Evolutionary conservation across 805 yeast species (phyloP).

Genomic region (Kluyveromyces aestuarii): DNA sequence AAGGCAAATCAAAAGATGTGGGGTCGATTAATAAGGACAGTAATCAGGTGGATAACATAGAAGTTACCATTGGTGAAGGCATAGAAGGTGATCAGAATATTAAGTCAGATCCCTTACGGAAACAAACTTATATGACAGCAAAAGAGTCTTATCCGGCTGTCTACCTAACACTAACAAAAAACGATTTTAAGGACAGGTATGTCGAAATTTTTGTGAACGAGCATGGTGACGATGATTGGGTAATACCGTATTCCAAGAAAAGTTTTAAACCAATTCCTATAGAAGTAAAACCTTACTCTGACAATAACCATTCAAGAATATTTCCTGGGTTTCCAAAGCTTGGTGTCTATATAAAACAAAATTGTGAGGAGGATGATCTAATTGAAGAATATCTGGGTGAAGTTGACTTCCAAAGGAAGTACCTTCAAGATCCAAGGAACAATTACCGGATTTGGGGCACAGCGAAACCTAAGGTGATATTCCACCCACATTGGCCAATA

Average conservation of each 20-base stretch:
- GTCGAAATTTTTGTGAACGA: constrained; percentile 41
- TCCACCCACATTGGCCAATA: constrained; percentile 51
- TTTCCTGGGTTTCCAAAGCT: constrained; percentile 65
- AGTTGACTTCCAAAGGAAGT: constrained; percentile 53
- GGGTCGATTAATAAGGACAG: background rate
- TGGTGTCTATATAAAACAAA: constrained; percentile 43
- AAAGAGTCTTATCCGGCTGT: constrained; percentile 29
- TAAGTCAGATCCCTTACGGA: constrained; percentile 9
- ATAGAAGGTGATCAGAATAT: background rate
- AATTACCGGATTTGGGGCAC: constrained; percentile 73
- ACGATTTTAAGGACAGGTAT: constrained; percentile 37
- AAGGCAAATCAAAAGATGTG: background rate
- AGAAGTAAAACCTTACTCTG: constrained; percentile 50
- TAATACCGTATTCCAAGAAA: constrained; percentile 12
- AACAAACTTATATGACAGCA: constrained; percentile 29
- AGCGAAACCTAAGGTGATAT: constrained; percentile 48
- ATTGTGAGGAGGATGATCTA: constrained; percentile 38
- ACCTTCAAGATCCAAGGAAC: constrained; percentile 56
- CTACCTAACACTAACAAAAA: constrained; percentile 26
- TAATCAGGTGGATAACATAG: background rate
- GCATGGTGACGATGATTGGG: constrained; percentile 38
- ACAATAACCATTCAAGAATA: constrained; percentile 45
- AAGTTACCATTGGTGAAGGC: background rate
- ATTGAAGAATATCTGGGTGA: constrained; percentile 67
- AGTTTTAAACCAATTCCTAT: constrained; percentile 17